These are phyloP conservation scores for Ochetophila trinervis DNA, from an alignment of 306 rosid species.

Conservation along the genomic window DNA sequence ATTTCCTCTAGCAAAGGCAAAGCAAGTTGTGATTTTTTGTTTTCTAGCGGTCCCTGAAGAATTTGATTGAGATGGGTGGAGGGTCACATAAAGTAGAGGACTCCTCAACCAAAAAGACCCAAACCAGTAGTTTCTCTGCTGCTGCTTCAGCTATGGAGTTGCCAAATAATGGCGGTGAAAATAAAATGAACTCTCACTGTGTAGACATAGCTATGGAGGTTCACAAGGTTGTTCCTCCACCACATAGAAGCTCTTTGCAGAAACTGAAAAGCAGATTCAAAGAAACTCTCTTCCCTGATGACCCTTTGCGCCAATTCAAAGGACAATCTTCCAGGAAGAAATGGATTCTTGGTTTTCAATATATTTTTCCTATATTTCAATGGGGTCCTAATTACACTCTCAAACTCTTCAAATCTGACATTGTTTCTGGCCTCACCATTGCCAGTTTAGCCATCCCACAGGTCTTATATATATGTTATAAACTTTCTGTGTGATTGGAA, in stretches of 20 bases:
- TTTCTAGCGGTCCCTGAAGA: constrained; percentile 27
- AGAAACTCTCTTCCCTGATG: constrained; percentile 92
- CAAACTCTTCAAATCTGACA: constrained; percentile 76
- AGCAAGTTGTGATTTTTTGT: constrained; percentile 9
- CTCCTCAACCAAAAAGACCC: constrained; percentile 16
- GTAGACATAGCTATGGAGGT: constrained; percentile 49
- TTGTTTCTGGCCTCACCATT: constrained; percentile 92
- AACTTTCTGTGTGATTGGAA: neutral
- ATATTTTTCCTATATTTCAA: constrained; percentile 79
- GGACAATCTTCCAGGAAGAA: constrained; percentile 52
- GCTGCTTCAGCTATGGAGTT: constrained; percentile 2
- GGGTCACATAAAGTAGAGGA: constrained; percentile 11
- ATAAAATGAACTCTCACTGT: constrained; percentile 37
- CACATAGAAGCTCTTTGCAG: constrained; percentile 42
- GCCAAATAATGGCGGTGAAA: neutral
- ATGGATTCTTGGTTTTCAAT: constrained; percentile 65
- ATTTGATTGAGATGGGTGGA: constrained; percentile 26
- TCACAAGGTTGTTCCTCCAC: constrained; percentile 81
- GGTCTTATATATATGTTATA: constrained; percentile 28
- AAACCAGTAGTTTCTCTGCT: neutral
- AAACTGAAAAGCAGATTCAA: constrained; percentile 60
- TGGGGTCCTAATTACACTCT: constrained; percentile 80
- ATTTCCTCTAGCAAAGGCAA: neutral
- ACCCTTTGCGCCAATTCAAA: constrained; percentile 85
- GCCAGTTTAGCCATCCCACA: constrained; percentile 98